These are phyloP conservation scores for Syzygium malaccense DNA, from an alignment of 441 rosid species.

Conservation along the genomic window DNA sequence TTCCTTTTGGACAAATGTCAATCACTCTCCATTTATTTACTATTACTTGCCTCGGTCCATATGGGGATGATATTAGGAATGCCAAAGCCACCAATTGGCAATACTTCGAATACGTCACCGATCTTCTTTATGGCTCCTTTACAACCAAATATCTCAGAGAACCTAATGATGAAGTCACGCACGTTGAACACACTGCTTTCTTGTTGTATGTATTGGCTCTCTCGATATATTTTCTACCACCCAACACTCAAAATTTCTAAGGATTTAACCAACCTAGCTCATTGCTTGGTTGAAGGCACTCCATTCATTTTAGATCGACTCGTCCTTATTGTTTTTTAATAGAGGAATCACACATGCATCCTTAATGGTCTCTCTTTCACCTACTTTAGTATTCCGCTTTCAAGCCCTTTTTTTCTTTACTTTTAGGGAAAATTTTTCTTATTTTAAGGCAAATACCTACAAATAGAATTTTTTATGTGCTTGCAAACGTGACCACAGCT, in stretches of 20 bases:
- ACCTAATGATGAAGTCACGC: background rate
- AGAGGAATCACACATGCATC: background rate
- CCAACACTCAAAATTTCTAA: background rate
- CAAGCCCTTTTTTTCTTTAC: background rate
- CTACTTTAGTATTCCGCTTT: background rate
- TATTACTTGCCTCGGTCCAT: background rate
- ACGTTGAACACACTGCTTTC: background rate
- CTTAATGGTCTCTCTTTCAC: background rate
- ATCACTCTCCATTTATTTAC: background rate
- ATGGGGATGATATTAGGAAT: background rate
- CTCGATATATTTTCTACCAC: background rate
- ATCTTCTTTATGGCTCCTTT: background rate
- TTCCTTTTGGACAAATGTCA: background rate
- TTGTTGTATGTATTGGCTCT: background rate
- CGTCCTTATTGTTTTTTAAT: background rate
- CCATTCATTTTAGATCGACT: background rate
- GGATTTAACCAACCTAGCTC: background rate
- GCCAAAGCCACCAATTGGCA: background rate
- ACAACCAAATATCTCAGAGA: background rate
- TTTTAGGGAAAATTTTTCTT: background rate
- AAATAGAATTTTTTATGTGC: background rate
- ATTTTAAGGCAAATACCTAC: background rate
- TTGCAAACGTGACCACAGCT: background rate
- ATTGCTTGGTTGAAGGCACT: background rate
- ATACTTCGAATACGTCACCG: accelerated